Evolutionary conservation across 2,329 filamentous ascomycete species (phyloP).

Genomic region (Fusarium oligoseptatum): DNA sequence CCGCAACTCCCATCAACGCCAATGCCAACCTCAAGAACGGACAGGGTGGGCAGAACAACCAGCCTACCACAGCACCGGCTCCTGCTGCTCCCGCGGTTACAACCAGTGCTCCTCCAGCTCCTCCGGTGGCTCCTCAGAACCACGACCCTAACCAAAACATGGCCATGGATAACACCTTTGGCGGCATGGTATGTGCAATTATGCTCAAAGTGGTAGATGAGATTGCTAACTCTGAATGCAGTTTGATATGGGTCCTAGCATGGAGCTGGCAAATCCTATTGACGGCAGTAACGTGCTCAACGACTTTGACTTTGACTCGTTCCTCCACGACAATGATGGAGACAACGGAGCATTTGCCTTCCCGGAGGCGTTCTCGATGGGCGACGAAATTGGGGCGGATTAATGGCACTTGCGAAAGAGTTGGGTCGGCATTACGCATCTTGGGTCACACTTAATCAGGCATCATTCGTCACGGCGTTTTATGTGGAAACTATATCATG

Average conservation of each 20-base stretch:
- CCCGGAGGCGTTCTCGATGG: slow-evolving; percentile 64
- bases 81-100: slow-evolving; percentile 50
- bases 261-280: slow-evolving; percentile 70
- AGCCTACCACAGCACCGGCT: slow-evolving; percentile 47
- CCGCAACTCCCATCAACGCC: slow-evolving; percentile 70
- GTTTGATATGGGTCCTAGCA: slow-evolving; percentile 59
- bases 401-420: slow-evolving; percentile 50
- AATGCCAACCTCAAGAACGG: slow-evolving; percentile 58
- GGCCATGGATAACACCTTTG: slow-evolving; percentile 58
- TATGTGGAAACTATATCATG: slow-evolving; percentile 56
- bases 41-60: slow-evolving; percentile 49
- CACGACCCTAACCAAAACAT: slow-evolving; percentile 55
- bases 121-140: slow-evolving; percentile 27
- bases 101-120: slow-evolving; percentile 48
- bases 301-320: slow-evolving; percentile 77
- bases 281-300: slow-evolving; percentile 70
- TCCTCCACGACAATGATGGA: slow-evolving; percentile 69
- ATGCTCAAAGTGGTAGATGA: not conserved
- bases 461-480: slow-evolving; percentile 58
- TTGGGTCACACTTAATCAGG: slow-evolving; percentile 54
- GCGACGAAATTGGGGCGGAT: slow-evolving; percentile 70
- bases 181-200: slow-evolving; percentile 57
- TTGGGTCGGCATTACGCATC: slow-evolving; percentile 48
- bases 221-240: slow-evolving; percentile 37
- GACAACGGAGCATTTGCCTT: slow-evolving; percentile 68